Evolutionary conservation across 2,329 filamentous ascomycete species (phyloP).

Genomic region (Fusarium agapanthi): DNA sequence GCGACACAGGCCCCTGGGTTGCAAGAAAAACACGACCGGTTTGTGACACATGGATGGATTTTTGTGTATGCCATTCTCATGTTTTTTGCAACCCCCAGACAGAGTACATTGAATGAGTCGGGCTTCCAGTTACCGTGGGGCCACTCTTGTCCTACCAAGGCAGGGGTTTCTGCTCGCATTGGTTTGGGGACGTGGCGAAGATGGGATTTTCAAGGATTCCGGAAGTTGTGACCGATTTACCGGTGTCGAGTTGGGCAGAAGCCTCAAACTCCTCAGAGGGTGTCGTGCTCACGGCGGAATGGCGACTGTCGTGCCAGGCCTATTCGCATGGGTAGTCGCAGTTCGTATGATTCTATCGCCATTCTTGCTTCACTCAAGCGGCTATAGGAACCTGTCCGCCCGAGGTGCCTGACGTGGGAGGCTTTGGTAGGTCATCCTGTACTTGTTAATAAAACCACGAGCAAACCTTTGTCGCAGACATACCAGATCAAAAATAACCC

Average conservation of each 20-base stretch:
- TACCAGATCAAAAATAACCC: conserved; percentile 90
- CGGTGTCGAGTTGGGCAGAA: neutral
- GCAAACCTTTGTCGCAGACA: conserved; percentile 41
- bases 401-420: conserved; percentile 44
- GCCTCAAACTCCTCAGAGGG: neutral
- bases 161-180: neutral
- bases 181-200: neutral
- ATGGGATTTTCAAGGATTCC: neutral
- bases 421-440: conserved; percentile 58
- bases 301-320: neutral
- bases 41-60: neutral
- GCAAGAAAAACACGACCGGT: neutral
- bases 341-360: conserved; percentile 2
- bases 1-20: neutral
- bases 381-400: conserved; percentile 51
- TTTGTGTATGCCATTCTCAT: neutral
- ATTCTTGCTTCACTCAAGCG: conserved; percentile 44
- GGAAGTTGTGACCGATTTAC: neutral
- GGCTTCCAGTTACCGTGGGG: neutral
- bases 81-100: neutral
- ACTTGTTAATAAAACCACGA: neutral
- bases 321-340: neutral
- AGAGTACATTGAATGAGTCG: neutral
- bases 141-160: neutral
- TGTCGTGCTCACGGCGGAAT: neutral